These are phyloP conservation scores for Sordariomycetes sp. DNA, from an alignment of 2,329 filamentous ascomycete genomes.

Conservation along the genomic window DNA sequence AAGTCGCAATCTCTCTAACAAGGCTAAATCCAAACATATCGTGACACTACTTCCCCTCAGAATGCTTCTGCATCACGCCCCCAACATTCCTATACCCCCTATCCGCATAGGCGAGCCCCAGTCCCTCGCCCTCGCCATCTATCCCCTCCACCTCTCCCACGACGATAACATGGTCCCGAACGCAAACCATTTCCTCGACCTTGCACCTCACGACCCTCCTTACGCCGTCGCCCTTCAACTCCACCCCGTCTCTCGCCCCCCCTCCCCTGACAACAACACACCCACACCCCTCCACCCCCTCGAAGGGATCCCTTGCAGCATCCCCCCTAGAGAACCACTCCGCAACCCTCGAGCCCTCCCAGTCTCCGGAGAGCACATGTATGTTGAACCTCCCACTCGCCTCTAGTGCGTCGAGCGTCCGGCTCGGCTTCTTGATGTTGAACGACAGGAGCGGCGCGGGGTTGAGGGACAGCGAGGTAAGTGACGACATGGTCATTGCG, in stretches of 20 bases:
- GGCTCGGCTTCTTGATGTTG: conserved; percentile 42
- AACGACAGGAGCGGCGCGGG: conserved; percentile 36
- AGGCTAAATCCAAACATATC: background rate
- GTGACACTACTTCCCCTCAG: conserved; percentile 1
- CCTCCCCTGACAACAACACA: conserved; percentile 7
- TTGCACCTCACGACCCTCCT: conserved; percentile 30
- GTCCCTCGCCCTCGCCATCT: conserved; percentile 12
- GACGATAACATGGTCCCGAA: conserved; percentile 38
- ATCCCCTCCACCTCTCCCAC: conserved; percentile 36
- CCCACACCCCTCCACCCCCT: conserved; percentile 15
- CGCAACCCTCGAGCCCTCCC: conserved; percentile 32
- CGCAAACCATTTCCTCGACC: conserved; percentile 25
- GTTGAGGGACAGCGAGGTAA: conserved; percentile 39
- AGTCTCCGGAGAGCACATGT: conserved; percentile 36
- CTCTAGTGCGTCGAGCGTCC: conserved; percentile 37
- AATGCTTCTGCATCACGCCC: conserved; percentile 14
- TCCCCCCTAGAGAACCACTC: conserved; percentile 39
- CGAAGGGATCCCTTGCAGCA: conserved; percentile 21
- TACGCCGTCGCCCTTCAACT: conserved; percentile 37
- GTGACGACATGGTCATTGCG: conserved; percentile 47
- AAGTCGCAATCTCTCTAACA: background rate
- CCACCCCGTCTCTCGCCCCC: conserved; percentile 18
- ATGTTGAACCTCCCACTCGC: conserved; percentile 34
- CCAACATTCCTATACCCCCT: conserved; percentile 31
- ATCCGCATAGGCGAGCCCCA: conserved; percentile 36